A percentile compares a stretch with the other conserved stretches of the same genome.
These are phyloP conservation scores for Eruca vesicaria DNA, from an alignment of 441 rosid species.

Conservation along the genomic window DNA sequence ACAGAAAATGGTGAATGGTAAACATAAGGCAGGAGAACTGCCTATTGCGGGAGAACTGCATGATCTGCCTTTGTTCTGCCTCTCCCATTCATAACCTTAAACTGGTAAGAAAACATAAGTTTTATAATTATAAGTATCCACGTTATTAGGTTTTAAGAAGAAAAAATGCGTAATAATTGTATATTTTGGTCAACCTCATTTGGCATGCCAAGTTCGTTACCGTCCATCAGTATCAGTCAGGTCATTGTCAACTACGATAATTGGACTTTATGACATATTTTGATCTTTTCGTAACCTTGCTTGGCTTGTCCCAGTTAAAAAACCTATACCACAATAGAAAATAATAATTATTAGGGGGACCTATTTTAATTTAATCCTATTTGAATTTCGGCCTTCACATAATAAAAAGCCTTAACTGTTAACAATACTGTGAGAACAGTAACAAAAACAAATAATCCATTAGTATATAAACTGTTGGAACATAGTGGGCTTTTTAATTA, in stretches of 20 bases:
- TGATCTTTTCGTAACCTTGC: conserved; percentile 22
- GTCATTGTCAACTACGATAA: conserved; percentile 29
- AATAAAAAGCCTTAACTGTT: too few relatives aligned
- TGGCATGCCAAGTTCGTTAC: neutral
- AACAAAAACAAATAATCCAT: too few relatives aligned
- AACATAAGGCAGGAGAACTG: too few relatives aligned
- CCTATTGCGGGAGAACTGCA: too few relatives aligned
- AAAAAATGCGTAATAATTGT: neutral
- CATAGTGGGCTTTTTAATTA: conserved; percentile 4
- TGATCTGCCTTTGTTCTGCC: too few relatives aligned
- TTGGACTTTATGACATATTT: conserved; percentile 23
- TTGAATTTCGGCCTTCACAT: too few relatives aligned
- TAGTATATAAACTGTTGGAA: too few relatives aligned
- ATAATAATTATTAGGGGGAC: too few relatives aligned
- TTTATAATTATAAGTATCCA: neutral
- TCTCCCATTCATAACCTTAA: too few relatives aligned
- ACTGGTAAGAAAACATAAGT: neutral
- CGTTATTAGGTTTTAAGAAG: neutral
- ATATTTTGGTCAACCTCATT: conserved; percentile 13
- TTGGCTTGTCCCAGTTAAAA: conserved; percentile 15
- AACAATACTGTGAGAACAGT: too few relatives aligned
- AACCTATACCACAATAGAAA: neutral
- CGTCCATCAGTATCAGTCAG: conserved; percentile 28
- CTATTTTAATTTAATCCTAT: too few relatives aligned
- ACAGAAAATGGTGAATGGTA: too few relatives aligned